A percentile compares a stretch with the other conserved stretches of the same genome.
phyloP scores from a whole-genome alignment of 257 asterid species.

The Haberlea rhodopensis region DNA sequence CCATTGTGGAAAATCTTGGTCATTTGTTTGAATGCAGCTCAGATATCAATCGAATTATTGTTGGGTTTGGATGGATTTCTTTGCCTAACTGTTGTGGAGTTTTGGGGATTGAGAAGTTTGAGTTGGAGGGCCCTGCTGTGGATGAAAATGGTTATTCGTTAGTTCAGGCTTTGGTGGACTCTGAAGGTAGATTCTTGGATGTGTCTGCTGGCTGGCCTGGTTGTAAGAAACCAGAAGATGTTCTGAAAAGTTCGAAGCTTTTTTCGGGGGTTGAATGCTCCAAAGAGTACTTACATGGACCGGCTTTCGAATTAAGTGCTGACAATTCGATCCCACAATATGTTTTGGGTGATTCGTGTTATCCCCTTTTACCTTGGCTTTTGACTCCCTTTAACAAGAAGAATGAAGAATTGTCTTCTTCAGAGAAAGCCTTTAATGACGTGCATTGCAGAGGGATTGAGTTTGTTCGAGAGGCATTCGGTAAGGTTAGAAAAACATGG shows the following conservation, averaged over 20 bases:
- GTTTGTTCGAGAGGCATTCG: conserved; percentile 61
- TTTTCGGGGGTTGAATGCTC: conserved; percentile 58
- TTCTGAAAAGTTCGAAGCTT: conserved; percentile 61
- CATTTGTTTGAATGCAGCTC: conserved; percentile 77
- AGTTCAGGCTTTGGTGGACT: conserved; percentile 90
- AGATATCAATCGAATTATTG: conserved; percentile 65
- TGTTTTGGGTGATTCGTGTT: conserved; percentile 72
- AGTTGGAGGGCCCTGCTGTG: conserved; percentile 38
- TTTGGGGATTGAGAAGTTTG: conserved; percentile 69
- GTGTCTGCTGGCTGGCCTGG: conserved; percentile 96
- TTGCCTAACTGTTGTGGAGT: conserved; percentile 88
- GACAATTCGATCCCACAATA: conserved; percentile 67
- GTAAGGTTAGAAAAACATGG: conserved; percentile 63
- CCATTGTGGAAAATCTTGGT: conserved; percentile 64
- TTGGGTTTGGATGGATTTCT: conserved; percentile 89
- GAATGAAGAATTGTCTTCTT: conserved; percentile 31
- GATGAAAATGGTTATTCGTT: conserved; percentile 45
- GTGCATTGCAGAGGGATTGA: conserved; percentile 61
- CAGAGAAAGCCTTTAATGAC: conserved; percentile 51
- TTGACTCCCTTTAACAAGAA: conserved; percentile 55
- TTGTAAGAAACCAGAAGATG: conserved; percentile 38
- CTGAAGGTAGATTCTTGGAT: conserved; percentile 91
- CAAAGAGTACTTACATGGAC: conserved; percentile 63
- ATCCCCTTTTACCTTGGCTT: conserved; percentile 79
- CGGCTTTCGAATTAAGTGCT: conserved; percentile 49